Evolutionary conservation across 2,329 filamentous ascomycete genomes (phyloP), one percentile per base, ranked within the genome.

Genomic region (Elsinoe necatrix): DNA sequence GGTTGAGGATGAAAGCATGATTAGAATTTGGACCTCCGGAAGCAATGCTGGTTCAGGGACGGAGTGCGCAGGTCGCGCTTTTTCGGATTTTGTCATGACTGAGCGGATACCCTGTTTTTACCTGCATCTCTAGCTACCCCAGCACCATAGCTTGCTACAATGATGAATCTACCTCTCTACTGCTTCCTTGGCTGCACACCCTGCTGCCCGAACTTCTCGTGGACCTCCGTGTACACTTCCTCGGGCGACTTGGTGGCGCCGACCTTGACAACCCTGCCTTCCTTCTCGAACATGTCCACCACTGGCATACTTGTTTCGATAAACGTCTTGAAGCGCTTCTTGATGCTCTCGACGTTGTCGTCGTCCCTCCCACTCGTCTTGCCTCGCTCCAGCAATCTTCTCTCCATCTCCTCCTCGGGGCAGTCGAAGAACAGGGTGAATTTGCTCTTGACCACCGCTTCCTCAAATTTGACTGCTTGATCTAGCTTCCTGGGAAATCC

Each of bases 301-400:
- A 97, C 93, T 23, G 93, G 93, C 92, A 97, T 96, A 74, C 89
- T 95, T 1, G 90, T 95, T 73, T 97, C 90, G 65, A 95, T 77
- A 69, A 97, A 98, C 3, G 86, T 91, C 68, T 83, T 84, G 80
- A 98, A 98, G 57, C 93, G 82, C 84, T 98, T 98, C 76, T 87
- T 86, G 71, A 97, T 98, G 67, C 85, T 90, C 74, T 95, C 93
- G 57, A 84, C 86, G 70, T 98, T 98, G 75, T 98, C 93, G 72
- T 98, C 93, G 52, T 86, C 77, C 62, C 93, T 81, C 41, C 93
- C 93, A 67, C 86, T 91, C 14, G 92, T 97, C 83, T 95, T 88
- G 61, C 92, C 93, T 52, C 92, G 81, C 76, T 95, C 86, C 62
- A 97, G 74, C 63, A 98, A 75, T 27, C 92, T 81, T 67, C 80